These are phyloP conservation scores for Botryotinia globosa DNA, from an alignment of 2,329 filamentous ascomycete species.

Conservation along the genomic window DNA sequence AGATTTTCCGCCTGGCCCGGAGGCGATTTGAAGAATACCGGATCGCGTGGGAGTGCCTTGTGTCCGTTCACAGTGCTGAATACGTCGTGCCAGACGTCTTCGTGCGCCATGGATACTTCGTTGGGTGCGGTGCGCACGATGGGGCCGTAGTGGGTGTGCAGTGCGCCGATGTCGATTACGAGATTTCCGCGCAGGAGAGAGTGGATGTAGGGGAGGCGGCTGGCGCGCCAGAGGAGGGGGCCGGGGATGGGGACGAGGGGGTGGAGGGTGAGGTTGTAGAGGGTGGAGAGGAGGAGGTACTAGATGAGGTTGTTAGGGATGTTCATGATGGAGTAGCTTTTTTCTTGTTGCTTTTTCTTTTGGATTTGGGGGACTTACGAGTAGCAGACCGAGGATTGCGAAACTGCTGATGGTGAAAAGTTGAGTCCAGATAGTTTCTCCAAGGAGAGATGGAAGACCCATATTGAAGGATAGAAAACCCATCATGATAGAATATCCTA, in stretches of 20 bases:
- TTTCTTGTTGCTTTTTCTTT: too few relatives aligned
- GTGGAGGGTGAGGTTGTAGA: conserved; percentile 28
- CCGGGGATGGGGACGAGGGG: conserved; percentile 32
- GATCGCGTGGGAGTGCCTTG: neutral
- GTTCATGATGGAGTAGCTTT: too few relatives aligned
- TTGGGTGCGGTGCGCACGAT: conserved; percentile 26
- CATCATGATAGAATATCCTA: too few relatives aligned
- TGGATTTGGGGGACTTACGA: neutral
- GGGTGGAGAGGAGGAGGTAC: rapidly evolving
- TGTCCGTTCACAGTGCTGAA: neutral
- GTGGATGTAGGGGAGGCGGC: conserved; percentile 20
- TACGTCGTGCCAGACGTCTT: conserved; percentile 34
- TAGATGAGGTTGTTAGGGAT: neutral
- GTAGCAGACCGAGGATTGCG: neutral
- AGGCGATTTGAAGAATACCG: neutral
- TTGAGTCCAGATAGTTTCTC: neutral
- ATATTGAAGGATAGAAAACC: neutral
- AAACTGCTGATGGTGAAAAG: neutral
- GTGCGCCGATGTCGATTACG: conserved; percentile 35
- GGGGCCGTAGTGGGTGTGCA: conserved; percentile 23
- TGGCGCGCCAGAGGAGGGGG: conserved; percentile 27
- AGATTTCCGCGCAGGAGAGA: neutral
- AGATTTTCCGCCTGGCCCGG: neutral
- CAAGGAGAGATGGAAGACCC: neutral
- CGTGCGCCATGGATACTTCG: conserved; percentile 20